These are phyloP conservation scores for Staphylotrichum tortipilum DNA, from an alignment of 495 filamentous ascomycete genomes.

Conservation along the genomic window DNA sequence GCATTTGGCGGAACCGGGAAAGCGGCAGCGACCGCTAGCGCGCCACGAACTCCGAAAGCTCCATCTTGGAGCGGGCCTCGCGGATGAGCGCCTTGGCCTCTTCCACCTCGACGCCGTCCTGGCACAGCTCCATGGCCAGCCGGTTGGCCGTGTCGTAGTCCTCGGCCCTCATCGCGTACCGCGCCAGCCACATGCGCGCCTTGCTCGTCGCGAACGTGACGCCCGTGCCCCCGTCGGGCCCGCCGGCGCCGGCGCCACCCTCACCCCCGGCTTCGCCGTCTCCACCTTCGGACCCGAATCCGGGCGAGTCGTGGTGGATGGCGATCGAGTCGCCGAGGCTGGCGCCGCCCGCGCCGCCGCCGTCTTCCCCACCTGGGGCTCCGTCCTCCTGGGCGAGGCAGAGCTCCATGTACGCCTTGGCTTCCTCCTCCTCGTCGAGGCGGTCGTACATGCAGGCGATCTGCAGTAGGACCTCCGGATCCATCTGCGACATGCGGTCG, in stretches of 20 bases:
- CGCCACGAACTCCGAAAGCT: constrained; percentile 35
- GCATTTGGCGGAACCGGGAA: not conserved
- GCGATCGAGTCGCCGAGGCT: constrained; percentile 42
- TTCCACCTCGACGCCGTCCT: constrained; percentile 95
- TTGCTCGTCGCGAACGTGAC: constrained; percentile 84
- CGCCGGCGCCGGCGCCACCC: constrained; percentile 26
- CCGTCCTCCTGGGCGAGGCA: constrained; percentile 82
- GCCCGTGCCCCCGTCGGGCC: constrained; percentile 52
- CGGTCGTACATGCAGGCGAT: constrained; percentile 86
- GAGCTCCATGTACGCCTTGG: constrained; percentile 88
- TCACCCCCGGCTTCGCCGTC: constrained; percentile 35
- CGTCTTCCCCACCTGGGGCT: constrained; percentile 24
- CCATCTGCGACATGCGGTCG: constrained; percentile 51
- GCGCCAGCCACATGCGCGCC: constrained; percentile 89
- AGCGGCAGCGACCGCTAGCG: constrained; percentile 20
- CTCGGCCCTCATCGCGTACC: constrained; percentile 63
- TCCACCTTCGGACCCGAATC: constrained; percentile 43
- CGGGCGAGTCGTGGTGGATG: constrained; percentile 39
- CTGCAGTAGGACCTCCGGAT: constrained; percentile 81
- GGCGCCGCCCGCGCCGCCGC: constrained; percentile 4
- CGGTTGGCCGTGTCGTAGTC: constrained; percentile 70
- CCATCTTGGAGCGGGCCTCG: constrained; percentile 75
- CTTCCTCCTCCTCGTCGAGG: constrained; percentile 64
- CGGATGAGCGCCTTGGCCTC: constrained; percentile 93
- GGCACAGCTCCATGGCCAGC: constrained; percentile 80